phyloP scores from a whole-genome alignment of 2,329 filamentous ascomycete genomes.

The Claviceps lovelessii region DNA sequence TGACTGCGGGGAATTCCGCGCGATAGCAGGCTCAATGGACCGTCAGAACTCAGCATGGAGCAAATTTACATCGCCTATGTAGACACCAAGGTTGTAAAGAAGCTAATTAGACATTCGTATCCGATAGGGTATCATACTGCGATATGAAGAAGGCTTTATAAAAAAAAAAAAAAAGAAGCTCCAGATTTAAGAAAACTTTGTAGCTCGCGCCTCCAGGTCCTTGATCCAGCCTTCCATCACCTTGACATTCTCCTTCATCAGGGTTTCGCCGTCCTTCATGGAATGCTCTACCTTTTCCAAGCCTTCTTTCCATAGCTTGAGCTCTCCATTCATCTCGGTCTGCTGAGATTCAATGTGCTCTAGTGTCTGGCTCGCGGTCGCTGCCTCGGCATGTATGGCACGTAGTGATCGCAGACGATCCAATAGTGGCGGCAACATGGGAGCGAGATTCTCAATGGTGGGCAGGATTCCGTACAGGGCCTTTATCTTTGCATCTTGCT shows the following conservation, averaged over 20 bases:
- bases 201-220: slow-evolving; percentile 66
- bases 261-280: slow-evolving; percentile 53
- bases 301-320: slow-evolving; percentile 74
- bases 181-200: slow-evolving; percentile 31
- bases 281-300: slow-evolving; percentile 64
- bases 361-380: slow-evolving; percentile 62
- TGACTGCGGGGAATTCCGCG: too few relatives aligned
- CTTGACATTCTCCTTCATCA: slow-evolving; percentile 66
- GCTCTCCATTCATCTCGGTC: slow-evolving; percentile 66
- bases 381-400: slow-evolving; percentile 75
- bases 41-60: too few relatives aligned
- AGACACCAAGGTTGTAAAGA: neutral
- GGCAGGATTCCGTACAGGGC: slow-evolving; percentile 79
- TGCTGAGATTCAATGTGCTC: slow-evolving; percentile 67
- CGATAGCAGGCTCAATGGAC: neutral
- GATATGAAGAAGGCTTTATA: neutral
- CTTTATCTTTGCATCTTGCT: slow-evolving; percentile 77
- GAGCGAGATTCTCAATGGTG: slow-evolving; percentile 74
- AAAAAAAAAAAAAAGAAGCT: neutral
- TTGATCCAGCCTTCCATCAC: slow-evolving; percentile 83
- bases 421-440: slow-evolving; percentile 70
- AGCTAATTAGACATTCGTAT: neutral
- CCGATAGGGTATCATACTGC: slow-evolving; percentile 8
- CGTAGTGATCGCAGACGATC: slow-evolving; percentile 74
- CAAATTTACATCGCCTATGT: too few relatives aligned